Base-by-base conservation (phyloP, 352 stramenopile species). In the Globisporangium viniferum region DNA sequence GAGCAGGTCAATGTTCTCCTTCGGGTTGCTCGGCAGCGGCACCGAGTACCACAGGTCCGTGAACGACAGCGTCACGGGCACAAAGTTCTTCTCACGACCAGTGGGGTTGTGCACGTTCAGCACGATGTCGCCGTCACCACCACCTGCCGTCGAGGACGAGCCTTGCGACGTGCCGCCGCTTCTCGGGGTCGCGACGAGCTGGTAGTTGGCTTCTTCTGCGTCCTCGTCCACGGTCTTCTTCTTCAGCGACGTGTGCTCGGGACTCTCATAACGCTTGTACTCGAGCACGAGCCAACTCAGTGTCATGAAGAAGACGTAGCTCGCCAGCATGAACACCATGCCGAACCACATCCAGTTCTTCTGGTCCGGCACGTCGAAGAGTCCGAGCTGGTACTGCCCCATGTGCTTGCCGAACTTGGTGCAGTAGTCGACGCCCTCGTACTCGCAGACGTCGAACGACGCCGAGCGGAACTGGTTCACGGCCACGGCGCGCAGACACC, bases 1-100 rank as follows among this genome's bases (percentile, higher is more conserved):
- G 33, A 89, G 76, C 24, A 88, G 20, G n/a, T 75, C 60, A 39
- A 75, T 75, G 10, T 36, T 53, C 56, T 66, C 39, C 20, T 75
- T 69, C 5, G 36, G 39, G 9, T 63, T 59, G 20, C 36, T 36
- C 3, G 51, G 53, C 18, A 62, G 20, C 2, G 59, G 33, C 18
- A 77, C 66, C 9, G 70, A 72, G 59, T 77, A 77, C 49, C 64
- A 67, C 8, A 77, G 39, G 41, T 77, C 39, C n/a, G 58, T 36
- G 54, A 77, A 77, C 15, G 64, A 61, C 5, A 77, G 27, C 20
- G 70, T 70, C 6, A 77, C 64, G 0, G 64, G 70, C 2, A 62
- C 24, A 31, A 77, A 76, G 10, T 41, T 65, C 46, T 65, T 65
- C 9, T 68, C 48, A 48, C 56, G 64, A 8, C 29, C 27, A 31